Evolutionary conservation across 164 flowering plant genomes (phyloP), one percentile per base, ranked within the genome.

Genomic region (Amborella trichopoda): DNA sequence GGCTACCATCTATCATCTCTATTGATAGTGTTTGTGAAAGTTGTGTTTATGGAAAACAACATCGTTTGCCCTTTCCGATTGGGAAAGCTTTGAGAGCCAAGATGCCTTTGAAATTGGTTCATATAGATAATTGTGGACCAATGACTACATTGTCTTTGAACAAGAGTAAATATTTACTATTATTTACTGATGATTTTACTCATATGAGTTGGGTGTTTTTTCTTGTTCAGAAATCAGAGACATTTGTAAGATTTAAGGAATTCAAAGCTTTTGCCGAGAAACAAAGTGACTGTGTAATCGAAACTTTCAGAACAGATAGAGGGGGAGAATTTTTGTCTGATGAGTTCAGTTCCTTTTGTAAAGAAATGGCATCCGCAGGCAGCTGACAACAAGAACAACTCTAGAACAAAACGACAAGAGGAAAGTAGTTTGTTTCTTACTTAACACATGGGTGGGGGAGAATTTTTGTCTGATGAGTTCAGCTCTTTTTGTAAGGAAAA

Each of bases 171-270:
- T 52, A 20, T 3, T 46, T 45, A n/a, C 17, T 38, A 5, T n/a
- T 38, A 3, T 40, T 59, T 21, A 52, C 21, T 21, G 57, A 45
- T 59, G 52, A 59, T 40, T 59, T 3, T 34, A 18, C 18, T 1
- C 22, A 37, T 1, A 52, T 52, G 44, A 59, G 26, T 26, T 59
- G 42, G 53, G 42, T 52, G 2, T 52, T 40, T 45, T 50, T 50
- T 23, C 5, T 58, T 8, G 9, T 12, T 17, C 2, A 34, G 12
- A 50, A 44, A 16, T 50, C 38, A 4, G 36, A 58, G 32, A 23
- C 21, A 38, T 10, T 38, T 38, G 41, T 16, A 16, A 10, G 20
- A 38, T 38, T 38, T n/a, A 38, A 16, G 16, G 41, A 38, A 38
- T 59, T 14, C 48, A 39, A 46, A 18, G 27, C 9, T 8, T 18